Evolutionary conservation across 139 green algal species (phyloP).

Genomic region (Haematococcus sp.): DNA sequence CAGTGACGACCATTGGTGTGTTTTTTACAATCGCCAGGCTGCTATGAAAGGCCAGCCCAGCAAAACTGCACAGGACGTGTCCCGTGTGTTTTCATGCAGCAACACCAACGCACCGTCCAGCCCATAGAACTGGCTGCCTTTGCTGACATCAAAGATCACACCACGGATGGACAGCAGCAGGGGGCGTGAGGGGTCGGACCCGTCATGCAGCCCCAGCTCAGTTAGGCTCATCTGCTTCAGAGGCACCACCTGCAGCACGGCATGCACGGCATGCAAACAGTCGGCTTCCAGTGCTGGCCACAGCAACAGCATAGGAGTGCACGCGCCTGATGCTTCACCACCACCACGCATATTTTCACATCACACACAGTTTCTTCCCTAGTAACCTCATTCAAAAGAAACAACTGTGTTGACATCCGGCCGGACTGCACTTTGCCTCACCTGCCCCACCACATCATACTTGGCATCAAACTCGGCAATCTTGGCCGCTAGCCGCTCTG

Average conservation of each 20-base stretch:
- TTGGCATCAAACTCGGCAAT: conserved; percentile 48
- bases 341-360: no score
- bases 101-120: conserved; percentile 54
- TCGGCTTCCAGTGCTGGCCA: no score
- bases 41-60: no score
- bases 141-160: conserved; percentile 72
- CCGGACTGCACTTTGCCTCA: conserved; percentile 9
- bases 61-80: not conserved
- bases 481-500: conserved; percentile 48
- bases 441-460: conserved; percentile 60
- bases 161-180: conserved; percentile 76
- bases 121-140: conserved; percentile 75
- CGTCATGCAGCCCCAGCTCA: conserved; percentile 66
- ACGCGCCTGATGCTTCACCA: no score
- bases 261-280: not conserved
- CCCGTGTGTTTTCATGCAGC: not conserved
- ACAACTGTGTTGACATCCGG: no score
- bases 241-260: conserved; percentile 55
- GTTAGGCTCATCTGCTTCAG: conserved; percentile 49
- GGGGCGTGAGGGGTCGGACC: conserved; percentile 48
- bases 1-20: no score
- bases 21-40: no score
- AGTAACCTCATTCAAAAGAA: no score
- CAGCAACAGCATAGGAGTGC: no score
- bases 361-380: no score